phyloP scores from a whole-genome alignment of 1,139 yeast species.

The Saccharomyces hybrid region DNA sequence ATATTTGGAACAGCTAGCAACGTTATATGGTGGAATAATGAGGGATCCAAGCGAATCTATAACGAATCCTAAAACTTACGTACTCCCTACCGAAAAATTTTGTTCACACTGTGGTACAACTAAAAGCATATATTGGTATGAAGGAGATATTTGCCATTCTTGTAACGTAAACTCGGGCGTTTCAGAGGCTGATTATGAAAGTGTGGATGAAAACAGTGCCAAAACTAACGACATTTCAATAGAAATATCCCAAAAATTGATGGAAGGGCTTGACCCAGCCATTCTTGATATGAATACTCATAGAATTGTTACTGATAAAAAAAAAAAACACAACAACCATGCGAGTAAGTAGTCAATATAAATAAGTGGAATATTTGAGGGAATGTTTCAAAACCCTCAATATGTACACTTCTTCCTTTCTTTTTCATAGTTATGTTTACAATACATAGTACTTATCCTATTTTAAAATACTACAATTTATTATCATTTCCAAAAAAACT shows the following conservation, averaged over 20 bases:
- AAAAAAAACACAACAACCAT: neutral
- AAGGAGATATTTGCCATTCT: slow-evolving; percentile 14
- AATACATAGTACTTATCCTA: neutral
- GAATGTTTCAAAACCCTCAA: neutral
- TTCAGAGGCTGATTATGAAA: neutral
- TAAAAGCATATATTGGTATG: slow-evolving; percentile 18
- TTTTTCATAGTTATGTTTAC: neutral
- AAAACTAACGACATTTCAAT: neutral
- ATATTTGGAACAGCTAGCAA: slow-evolving; percentile 9
- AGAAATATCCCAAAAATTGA: neutral
- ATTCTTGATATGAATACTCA: neutral
- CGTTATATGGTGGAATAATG: neutral
- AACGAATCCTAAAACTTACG: neutral
- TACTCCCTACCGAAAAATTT: neutral
- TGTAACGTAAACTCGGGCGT: slow-evolving; percentile 12
- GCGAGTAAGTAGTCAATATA: neutral
- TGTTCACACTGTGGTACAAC: slow-evolving; percentile 14
- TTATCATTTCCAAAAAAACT: neutral
- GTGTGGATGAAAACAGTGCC: neutral
- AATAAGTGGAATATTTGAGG: neutral
- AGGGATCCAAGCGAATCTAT: neutral
- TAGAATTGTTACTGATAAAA: neutral
- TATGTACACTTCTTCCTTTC: neutral
- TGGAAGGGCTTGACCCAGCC: neutral
- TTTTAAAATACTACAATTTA: neutral